phyloP scores from a whole-genome alignment of 208 protist genomes.

The Wallacemonas sp. region DNA sequence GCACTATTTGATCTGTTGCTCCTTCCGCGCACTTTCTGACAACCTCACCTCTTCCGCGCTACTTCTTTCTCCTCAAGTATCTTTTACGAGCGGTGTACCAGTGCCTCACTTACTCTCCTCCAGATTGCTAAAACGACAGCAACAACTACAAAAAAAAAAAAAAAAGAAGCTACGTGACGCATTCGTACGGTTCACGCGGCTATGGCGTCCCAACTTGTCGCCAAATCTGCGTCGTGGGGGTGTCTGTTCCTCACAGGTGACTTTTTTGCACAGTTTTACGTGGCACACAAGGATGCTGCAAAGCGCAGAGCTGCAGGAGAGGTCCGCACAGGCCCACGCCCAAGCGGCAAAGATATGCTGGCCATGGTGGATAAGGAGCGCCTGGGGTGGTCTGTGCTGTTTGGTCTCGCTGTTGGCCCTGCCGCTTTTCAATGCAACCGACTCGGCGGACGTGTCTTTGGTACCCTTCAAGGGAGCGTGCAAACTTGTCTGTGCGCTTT shows the following conservation, averaged over 20 bases:
- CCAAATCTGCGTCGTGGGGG: conserved; percentile 21
- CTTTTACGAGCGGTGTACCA: no score
- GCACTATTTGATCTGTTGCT: no score
- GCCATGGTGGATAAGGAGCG: conserved; percentile 58
- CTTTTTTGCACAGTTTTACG: conserved; percentile 75
- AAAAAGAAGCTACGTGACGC: no score
- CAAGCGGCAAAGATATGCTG: conserved; percentile 47
- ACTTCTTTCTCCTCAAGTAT: no score
- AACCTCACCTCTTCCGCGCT: no score
- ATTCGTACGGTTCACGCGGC: no score
- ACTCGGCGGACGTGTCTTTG: conserved; percentile 37
- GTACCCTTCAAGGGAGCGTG: conserved; percentile 27
- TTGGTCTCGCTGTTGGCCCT: conserved; percentile 42
- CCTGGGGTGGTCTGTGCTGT: conserved; percentile 36
- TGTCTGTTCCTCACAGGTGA: conserved; percentile 51
- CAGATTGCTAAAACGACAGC: no score
- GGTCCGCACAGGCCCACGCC: conserved; percentile 29
- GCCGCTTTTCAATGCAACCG: conserved; percentile 22
- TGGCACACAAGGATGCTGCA: conserved; percentile 52
- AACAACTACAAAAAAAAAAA: conserved; percentile 5
- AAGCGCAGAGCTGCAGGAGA: conserved; percentile 39
- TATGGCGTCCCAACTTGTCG: not conserved
- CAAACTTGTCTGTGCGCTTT: conserved; percentile 49
- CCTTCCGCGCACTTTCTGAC: no score
- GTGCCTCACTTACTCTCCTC: no score